Percentiles rank a stretch among this genome's conserved stretches.
Evolutionary conservation across 441 rosid genomes (phyloP).

Genomic region (Erysimum pusillum): DNA sequence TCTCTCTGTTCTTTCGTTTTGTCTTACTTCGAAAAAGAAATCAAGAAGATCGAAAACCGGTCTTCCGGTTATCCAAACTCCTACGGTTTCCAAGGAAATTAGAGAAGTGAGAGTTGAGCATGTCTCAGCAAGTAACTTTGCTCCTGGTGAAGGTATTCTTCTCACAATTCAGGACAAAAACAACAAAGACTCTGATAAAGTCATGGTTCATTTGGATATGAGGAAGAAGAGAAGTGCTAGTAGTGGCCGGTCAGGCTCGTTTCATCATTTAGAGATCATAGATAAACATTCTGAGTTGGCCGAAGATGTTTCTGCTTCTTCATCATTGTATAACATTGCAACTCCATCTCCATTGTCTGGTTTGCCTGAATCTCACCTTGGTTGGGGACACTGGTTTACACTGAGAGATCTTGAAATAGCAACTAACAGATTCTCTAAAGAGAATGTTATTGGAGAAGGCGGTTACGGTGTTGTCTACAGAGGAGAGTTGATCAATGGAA

Average conservation of each 20-base stretch:
- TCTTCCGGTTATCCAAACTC: slow-evolving; percentile 76
- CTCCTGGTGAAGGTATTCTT: slow-evolving; percentile 82
- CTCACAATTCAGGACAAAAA: slow-evolving; percentile 82
- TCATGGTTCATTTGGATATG: slow-evolving; percentile 72
- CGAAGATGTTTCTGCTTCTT: slow-evolving; percentile 36
- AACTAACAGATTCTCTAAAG: slow-evolving; percentile 85
- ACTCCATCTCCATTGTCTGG: slow-evolving; percentile 91
- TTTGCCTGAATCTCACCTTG: slow-evolving; percentile 89
- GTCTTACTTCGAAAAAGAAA: slow-evolving; percentile 72
- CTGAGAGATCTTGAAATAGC: slow-evolving; percentile 94
- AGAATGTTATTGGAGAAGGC: slow-evolving; percentile 90
- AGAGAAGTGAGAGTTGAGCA: slow-evolving; percentile 89
- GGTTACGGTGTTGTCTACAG: slow-evolving; percentile 93
- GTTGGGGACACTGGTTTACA: slow-evolving; percentile 99
- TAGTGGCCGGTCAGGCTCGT: slow-evolving; percentile 76
- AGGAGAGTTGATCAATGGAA: slow-evolving; percentile 81
- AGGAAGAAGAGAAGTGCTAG: slow-evolving; percentile 64
- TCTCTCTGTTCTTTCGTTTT: slow-evolving; percentile 70
- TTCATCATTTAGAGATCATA: slow-evolving; percentile 72
- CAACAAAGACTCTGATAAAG: slow-evolving; percentile 74
- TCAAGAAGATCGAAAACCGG: slow-evolving; percentile 62
- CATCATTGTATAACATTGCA: slow-evolving; percentile 51
- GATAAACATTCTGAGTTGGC: slow-evolving; percentile 62
- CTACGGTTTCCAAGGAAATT: slow-evolving; percentile 85
- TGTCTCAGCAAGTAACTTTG: slow-evolving; percentile 59